Percentiles rank a stretch among this genome's conserved stretches.
Evolutionary conservation across 83 land plant species (phyloP).

Genomic region (Isoetes engelmannii): DNA sequence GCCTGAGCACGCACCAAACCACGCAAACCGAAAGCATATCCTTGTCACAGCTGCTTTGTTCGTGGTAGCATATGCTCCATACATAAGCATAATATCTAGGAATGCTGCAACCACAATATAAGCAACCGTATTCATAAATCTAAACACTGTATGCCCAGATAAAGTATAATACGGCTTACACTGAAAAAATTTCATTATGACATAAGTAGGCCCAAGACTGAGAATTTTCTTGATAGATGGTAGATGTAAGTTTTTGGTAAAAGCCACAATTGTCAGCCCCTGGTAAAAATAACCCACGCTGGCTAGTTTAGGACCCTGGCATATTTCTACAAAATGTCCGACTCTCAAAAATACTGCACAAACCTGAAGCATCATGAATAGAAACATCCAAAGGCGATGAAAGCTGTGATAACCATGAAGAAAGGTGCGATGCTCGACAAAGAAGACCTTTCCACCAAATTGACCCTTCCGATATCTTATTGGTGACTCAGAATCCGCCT

Average conservation of each 20-base stretch:
- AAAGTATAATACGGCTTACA: constrained; percentile 1
- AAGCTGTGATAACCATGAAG: constrained; percentile 41
- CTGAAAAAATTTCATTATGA: constrained; percentile 7
- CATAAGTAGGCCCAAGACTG: constrained; percentile 9
- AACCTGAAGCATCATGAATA: constrained; percentile 72
- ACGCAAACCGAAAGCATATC: constrained; percentile 18
- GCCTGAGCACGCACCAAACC: constrained; percentile 18
- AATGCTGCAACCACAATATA: constrained; percentile 19
- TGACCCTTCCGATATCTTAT: background rate
- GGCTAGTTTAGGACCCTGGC: background rate
- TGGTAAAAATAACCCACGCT: background rate
- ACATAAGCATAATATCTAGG: constrained; percentile 26
- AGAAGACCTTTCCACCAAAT: constrained; percentile 39
- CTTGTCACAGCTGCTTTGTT: constrained; percentile 11
- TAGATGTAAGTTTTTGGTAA: background rate
- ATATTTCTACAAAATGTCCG: background rate
- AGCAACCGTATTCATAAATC: background rate
- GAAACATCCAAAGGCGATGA: constrained; percentile 45
- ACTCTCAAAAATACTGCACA: background rate
- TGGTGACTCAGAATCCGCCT: background rate
- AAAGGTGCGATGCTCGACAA: constrained; percentile 70
- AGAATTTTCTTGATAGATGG: constrained; percentile 8
- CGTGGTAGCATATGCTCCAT: constrained; percentile 29
- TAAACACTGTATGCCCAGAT: background rate
- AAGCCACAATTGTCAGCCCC: constrained; percentile 15